phyloP scores from a whole-genome alignment of 257 asterid genomes.

The Voacanga thouarsii region DNA sequence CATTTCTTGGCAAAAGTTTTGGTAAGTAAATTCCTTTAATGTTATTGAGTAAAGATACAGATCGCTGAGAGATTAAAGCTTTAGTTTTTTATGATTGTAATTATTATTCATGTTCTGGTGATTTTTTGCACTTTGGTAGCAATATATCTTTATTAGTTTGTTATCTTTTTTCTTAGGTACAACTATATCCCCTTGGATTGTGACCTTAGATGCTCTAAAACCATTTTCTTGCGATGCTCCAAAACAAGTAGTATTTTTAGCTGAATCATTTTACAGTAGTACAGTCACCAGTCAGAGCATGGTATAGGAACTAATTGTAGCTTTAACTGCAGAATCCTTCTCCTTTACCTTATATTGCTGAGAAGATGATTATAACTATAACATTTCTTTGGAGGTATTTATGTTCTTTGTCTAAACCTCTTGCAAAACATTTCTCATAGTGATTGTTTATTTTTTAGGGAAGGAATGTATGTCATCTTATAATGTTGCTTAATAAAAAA shows the following conservation, averaged over 20 bases:
- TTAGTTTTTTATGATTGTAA: slow-evolving; percentile 1
- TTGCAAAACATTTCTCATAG: background rate
- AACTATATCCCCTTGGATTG: slow-evolving; percentile 96
- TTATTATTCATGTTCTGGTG: background rate
- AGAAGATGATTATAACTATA: slow-evolving; percentile 77
- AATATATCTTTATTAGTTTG: slow-evolving; percentile 9
- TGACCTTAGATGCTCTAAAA: slow-evolving; percentile 90
- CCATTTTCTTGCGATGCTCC: slow-evolving; percentile 74
- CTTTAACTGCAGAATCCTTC: slow-evolving; percentile 66
- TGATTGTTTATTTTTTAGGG: slow-evolving; percentile 2
- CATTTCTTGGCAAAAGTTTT: slow-evolving; percentile 94
- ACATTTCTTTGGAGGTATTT: slow-evolving; percentile 80
- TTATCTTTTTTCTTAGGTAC: slow-evolving; percentile 53
- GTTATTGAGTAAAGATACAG: background rate
- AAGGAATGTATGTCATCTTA: background rate
- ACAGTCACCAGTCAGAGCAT: background rate
- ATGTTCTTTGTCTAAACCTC: slow-evolving; percentile 16
- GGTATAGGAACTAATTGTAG: background rate
- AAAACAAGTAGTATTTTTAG: slow-evolving; percentile 51
- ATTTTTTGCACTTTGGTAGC: background rate
- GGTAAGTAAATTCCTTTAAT: slow-evolving; percentile 42
- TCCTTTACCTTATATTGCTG: slow-evolving; percentile 80
- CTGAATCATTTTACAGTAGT: slow-evolving; percentile 6
- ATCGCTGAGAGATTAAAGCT: background rate
- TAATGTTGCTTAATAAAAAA: background rate